phyloP scores from a whole-genome alignment of 140 eudicot genomes.

The Anethum foeniculum region DNA sequence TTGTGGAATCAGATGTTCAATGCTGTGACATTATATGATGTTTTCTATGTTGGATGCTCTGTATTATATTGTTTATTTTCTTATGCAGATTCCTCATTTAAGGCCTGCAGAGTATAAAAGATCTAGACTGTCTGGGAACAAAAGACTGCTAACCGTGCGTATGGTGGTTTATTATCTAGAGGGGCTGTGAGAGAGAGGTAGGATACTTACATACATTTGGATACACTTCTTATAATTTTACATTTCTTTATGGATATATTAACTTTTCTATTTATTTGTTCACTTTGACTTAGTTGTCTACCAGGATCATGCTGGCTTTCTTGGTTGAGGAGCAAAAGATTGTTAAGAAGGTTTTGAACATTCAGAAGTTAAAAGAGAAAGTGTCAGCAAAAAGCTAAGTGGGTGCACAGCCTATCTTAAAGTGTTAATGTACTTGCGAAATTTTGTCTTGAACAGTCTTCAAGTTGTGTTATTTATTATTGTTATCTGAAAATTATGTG shows the following conservation, averaged over 20 bases:
- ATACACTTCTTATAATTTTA: background rate
- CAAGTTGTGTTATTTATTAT: background rate
- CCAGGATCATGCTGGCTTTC: conserved; percentile 10
- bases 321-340: conserved; percentile 12
- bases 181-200: conserved; percentile 8
- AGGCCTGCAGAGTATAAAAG: conserved; percentile 9
- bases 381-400: conserved; percentile 3
- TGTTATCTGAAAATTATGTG: background rate
- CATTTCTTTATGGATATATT: background rate
- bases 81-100: conserved; percentile 12
- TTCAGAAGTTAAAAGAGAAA: background rate
- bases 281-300: background rate
- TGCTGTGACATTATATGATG: background rate
- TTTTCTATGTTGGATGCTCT: background rate
- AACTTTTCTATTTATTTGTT: background rate
- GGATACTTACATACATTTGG: background rate
- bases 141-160: conserved; percentile 7
- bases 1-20: background rate
- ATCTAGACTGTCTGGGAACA: background rate
- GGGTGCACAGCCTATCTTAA: background rate
- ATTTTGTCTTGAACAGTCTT: background rate
- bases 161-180: conserved; percentile 6
- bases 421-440: background rate
- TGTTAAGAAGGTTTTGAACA: conserved; percentile 4
- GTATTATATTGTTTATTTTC: background rate